Conservation (phyloP, 1,284 basidiomycete genomes). For the Ustanciosporium gigantosporum region DNA sequence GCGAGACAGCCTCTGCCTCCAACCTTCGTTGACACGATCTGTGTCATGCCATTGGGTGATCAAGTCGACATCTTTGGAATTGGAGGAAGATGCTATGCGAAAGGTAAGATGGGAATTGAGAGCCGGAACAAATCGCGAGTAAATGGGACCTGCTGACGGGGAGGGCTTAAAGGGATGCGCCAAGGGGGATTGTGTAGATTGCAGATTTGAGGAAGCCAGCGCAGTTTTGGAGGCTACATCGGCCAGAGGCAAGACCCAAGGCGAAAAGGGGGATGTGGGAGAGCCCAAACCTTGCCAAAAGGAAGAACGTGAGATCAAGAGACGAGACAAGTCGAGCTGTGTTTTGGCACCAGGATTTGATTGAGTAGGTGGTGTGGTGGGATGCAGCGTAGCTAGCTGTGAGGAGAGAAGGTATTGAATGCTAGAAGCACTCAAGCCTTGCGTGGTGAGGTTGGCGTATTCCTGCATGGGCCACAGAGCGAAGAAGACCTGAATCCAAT, state of each 20-base stretch:
- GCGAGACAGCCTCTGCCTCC: constrained; percentile 48
- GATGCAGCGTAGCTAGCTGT: constrained; percentile 35
- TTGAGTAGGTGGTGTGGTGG: constrained; percentile 5
- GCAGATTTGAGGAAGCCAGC: constrained; percentile 11
- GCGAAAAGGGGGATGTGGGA: constrained; percentile 18
- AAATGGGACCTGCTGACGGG: constrained; percentile 25
- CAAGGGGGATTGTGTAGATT: constrained; percentile 11
- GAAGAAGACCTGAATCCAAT: constrained; percentile 32
- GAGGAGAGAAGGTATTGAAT: constrained; percentile 10
- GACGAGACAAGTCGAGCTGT: constrained; percentile 2
- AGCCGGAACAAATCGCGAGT: constrained; percentile 49
- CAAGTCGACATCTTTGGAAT: constrained; percentile 41
- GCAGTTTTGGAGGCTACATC: constrained; percentile 7
- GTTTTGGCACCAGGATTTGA: constrained; percentile 6
- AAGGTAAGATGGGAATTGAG: constrained; percentile 49
- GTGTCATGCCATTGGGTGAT: constrained; percentile 53
- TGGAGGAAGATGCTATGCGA: constrained; percentile 36
- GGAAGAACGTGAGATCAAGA: constrained; percentile 42
- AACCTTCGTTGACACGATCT: constrained; percentile 53
- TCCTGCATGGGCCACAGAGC: constrained; percentile 52
- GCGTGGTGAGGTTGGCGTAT: constrained; percentile 1
- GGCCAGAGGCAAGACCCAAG: constrained; percentile 27
- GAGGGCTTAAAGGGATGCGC: constrained; percentile 13
- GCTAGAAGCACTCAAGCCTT: constrained; percentile 3
- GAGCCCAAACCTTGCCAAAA: constrained; percentile 52